phyloP scores from a whole-genome alignment of 495 filamentous ascomycete genomes.

The Hypoxylon fragiforme region DNA sequence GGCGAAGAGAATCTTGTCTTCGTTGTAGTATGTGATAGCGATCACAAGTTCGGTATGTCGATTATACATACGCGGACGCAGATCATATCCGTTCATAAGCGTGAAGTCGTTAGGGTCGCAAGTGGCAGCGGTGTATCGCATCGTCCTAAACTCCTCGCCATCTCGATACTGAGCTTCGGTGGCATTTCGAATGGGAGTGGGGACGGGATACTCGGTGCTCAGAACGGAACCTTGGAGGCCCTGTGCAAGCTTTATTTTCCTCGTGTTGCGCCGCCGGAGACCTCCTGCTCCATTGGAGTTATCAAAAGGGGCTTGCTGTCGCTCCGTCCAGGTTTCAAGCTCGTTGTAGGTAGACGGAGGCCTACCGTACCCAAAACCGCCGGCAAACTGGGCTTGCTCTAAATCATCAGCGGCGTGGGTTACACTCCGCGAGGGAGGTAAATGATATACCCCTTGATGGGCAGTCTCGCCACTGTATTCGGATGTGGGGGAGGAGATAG shows the following conservation, averaged over 20 bases:
- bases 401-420: neutral
- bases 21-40: slow-evolving; percentile 98
- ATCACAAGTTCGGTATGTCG: slow-evolving; percentile 95
- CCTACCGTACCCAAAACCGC: neutral
- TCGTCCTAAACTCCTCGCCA: slow-evolving; percentile 94
- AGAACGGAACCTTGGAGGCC: slow-evolving; percentile 80
- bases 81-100: slow-evolving; percentile 97
- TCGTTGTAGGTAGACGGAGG: slow-evolving; percentile 5
- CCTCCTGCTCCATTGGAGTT: slow-evolving; percentile 50
- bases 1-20: slow-evolving; percentile 93
- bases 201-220: slow-evolving; percentile 96
- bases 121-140: slow-evolving; percentile 98
- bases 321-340: neutral
- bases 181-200: slow-evolving; percentile 95
- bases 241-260: slow-evolving; percentile 88
- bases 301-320: slow-evolving; percentile 38
- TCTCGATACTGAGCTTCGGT: slow-evolving; percentile 92
- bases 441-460: neutral
- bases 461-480: neutral
- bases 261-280: slow-evolving; percentile 87
- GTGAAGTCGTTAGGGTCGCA: slow-evolving; percentile 99
- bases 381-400: neutral
- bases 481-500: neutral
- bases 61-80: slow-evolving; percentile 98
- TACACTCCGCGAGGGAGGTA: neutral